Base-by-base conservation (phyloP, 2,329 filamentous ascomycete genomes). In the Blumeria graminis region DNA sequence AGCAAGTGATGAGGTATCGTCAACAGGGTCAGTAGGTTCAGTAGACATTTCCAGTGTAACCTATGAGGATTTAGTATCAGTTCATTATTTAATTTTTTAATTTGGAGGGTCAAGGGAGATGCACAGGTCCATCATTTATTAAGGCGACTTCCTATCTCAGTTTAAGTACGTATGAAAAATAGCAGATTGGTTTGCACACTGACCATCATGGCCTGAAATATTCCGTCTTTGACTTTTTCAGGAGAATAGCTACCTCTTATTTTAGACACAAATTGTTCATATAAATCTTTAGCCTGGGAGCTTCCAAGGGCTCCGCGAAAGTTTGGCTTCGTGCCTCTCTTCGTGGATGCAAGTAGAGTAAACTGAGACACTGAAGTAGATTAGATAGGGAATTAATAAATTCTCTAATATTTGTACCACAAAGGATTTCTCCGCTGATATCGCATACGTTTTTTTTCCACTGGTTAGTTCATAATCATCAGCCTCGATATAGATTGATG, bases 181-280 rank as follows among this genome's bases (percentile, higher is more conserved):
- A 11, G 18, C 8, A 22, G 11, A 22, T 46, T 36, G 39, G 38
- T 13, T 22, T 3, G 16, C 32, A 28, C 3, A 48, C 55, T 35
- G 60, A 63, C 64, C 92, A 98, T 98, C 89, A 94, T 95, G 54
- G 92, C 92, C 66, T 94, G 90, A 68, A 98, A 98, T 34, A 90
- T 80, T n/a, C 93, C 92, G 67, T 98, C 83, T 67, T 94, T 88
- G 58, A 98, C 89, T 60, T 76, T 81, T 8, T 87, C 84, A 6
- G 76, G 69, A 5, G 72, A 68, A 67, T 96, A 94, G 2, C 80
- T 74, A 56, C 81, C 74, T 63, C 81, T 76, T 45, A 96, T 80
- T 63, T 84, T 85, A 55, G 77, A 71, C 62, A 89, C 79, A 71
- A 98, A 96, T 65, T 82, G 75, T 56, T 89, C 78, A 67, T 96